These are phyloP conservation scores for Saccharomycopsis amapae DNA, from an alignment of 805 yeast genomes.

Conservation along the genomic window DNA sequence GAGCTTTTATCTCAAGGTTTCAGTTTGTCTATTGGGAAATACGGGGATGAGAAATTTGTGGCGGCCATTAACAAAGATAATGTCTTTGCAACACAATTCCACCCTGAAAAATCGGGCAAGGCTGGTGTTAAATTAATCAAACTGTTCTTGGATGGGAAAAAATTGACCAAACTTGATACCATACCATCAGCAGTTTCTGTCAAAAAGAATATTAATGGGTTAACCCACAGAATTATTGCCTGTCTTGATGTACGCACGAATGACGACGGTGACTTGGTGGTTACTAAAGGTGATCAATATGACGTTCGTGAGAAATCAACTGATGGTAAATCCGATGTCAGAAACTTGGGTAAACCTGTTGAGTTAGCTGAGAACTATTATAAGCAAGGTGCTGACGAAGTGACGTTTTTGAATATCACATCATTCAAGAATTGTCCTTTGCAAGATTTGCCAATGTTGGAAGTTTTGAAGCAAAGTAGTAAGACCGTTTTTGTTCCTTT, in stretches of 20 bases:
- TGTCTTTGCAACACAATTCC: constrained; percentile 93
- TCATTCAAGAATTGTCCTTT: constrained; percentile 93
- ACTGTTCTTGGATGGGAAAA: constrained; percentile 49
- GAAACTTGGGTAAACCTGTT: constrained; percentile 95
- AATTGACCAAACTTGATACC: constrained; percentile 24
- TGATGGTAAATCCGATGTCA: constrained; percentile 50
- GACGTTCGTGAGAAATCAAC: constrained; percentile 77
- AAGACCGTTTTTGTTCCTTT: constrained; percentile 91
- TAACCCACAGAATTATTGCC: constrained; percentile 88
- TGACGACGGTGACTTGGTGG: constrained; percentile 92
- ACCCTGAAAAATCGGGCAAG: constrained; percentile 95
- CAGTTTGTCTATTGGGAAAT: constrained; percentile 53
- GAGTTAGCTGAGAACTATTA: constrained; percentile 87
- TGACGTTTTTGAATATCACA: constrained; percentile 90
- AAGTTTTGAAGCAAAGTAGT: constrained; percentile 76
- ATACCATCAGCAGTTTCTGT: constrained; percentile 21
- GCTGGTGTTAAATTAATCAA: constrained; percentile 79
- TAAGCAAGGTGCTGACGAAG: constrained; percentile 94
- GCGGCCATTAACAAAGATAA: constrained; percentile 77
- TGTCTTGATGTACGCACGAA: constrained; percentile 96
- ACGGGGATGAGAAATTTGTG: constrained; percentile 65
- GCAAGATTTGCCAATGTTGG: constrained; percentile 91
- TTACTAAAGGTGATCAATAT: constrained; percentile 97
- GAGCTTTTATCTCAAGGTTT: constrained; percentile 31
- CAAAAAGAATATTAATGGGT: constrained; percentile 39